Evolutionary conservation across 768 basidiomycete genomes (phyloP).

Genomic region (Kwoniella botswanensis): DNA sequence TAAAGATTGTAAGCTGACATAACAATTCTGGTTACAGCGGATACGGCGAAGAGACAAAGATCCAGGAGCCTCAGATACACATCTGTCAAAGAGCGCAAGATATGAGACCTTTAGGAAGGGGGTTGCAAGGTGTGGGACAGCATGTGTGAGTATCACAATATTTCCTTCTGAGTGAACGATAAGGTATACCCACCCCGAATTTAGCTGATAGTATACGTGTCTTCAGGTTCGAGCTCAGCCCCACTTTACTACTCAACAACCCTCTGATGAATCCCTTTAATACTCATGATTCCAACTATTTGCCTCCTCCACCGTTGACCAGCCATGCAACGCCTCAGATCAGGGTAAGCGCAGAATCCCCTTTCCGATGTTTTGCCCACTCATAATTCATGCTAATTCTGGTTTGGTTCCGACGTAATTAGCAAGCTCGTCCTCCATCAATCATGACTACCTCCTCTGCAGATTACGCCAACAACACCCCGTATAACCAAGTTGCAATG

Average conservation of each 20-base stretch:
- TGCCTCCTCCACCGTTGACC: slow-evolving; percentile 51
- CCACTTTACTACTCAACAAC: slow-evolving; percentile 52
- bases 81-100: slow-evolving; percentile 75
- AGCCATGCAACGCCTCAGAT: slow-evolving; percentile 27
- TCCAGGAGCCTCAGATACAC: slow-evolving; percentile 82
- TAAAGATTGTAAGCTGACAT: neutral
- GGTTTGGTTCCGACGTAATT: neutral
- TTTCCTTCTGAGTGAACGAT: neutral
- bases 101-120: slow-evolving; percentile 46
- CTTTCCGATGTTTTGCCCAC: neutral
- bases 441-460: slow-evolving; percentile 26
- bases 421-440: slow-evolving; percentile 29
- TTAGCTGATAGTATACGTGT: slow-evolving; percentile 2
- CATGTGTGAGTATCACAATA: slow-evolving; percentile 44
- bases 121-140: slow-evolving; percentile 53
- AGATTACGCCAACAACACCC: slow-evolving; percentile 7
- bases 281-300: slow-evolving; percentile 54
- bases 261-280: slow-evolving; percentile 50
- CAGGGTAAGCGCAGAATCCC: slow-evolving; percentile 12
- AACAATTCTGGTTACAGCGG: slow-evolving; percentile 44
- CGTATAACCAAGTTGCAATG: neutral
- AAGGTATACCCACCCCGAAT: neutral
- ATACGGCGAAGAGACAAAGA: slow-evolving; percentile 63
- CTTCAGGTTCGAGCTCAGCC: slow-evolving; percentile 54
- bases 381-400: neutral